Base-by-base conservation (phyloP, 2,329 filamentous ascomycete species). In the Stagonosporopsis vannaccii region DNA sequence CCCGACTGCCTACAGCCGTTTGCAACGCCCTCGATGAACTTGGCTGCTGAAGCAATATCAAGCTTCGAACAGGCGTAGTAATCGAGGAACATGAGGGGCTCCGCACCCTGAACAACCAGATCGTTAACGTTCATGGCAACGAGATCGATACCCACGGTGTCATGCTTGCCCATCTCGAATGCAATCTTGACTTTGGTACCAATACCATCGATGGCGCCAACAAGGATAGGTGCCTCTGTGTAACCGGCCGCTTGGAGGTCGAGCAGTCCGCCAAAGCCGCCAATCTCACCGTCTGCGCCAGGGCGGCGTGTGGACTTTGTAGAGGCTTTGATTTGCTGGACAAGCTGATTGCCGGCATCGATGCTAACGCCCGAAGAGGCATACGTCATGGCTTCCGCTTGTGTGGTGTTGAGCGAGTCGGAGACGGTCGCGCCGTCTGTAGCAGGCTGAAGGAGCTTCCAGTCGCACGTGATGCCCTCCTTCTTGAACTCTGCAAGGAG, bases 121-220 rank as follows among this genome's bases (percentile, higher is more conserved):
- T 99, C 95, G 77, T 99, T 99, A 73, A 98, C 95, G 76, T 97
- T 98, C 94, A 98, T 98, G 65, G 95, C 95, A 4, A 99, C 95
- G 32, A 99, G 85, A 74, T 99, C 95, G 67, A 99, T 92, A 58
- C 95, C 95, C 11, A 99, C 94, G 3, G 93, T 97, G 76, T 94
- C 88, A 78, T 97, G 95, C 79, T 96, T 92, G 67, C 87, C 85
- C 80, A 96, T 90, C 12, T 87, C 86, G 74, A 97, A 94, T 0
- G 95, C 95, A 70, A 99, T 91, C 84, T 96, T 96, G 68, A 98
- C 88, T 81, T 98, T 98, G 44, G 94, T 98, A 57, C 94, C 95
- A 33, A 98, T 92, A 48, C 95, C 95, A 73, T 99, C 95, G 62
- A 97, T 98, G 58, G 92, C 93, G 51, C 91, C 91, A n/a, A 98